These are phyloP conservation scores for Pseudogymnoascus sp. DNA, from an alignment of 2,329 filamentous ascomycete species.

Conservation along the genomic window DNA sequence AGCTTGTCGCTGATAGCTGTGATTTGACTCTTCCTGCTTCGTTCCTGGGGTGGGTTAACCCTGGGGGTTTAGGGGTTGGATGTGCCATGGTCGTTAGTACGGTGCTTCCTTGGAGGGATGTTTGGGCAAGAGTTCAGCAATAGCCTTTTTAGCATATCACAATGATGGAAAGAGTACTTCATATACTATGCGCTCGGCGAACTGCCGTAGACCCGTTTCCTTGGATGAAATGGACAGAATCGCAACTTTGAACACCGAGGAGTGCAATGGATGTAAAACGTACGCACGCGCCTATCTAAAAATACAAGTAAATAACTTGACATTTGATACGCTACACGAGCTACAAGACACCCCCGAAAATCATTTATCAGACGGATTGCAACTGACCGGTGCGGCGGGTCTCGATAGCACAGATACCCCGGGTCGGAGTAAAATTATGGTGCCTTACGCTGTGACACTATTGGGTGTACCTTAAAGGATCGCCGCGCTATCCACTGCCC, in stretches of 20 bases:
- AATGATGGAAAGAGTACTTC: not conserved
- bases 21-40: constrained; percentile 13
- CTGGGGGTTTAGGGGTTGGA: constrained; percentile 9
- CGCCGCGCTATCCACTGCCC: not conserved
- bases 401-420: not conserved
- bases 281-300: not conserved
- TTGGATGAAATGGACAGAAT: not conserved
- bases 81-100: constrained; percentile 13
- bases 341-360: not conserved
- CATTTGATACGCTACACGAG: not conserved
- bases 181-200: not conserved
- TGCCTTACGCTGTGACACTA: not conserved
- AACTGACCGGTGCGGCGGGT: not conserved
- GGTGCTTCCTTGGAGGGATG: not conserved
- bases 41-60: constrained; percentile 10
- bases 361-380: not conserved
- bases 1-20: constrained; percentile 9
- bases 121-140: not conserved
- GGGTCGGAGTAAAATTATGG: not conserved
- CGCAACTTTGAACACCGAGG: not conserved
- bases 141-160: not conserved
- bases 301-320: not conserved
- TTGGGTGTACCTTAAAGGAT: not conserved
- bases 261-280: not conserved
- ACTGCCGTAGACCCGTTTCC: not conserved